Percentiles rank a stretch among this genome's conserved stretches.
Evolutionary conservation across 495 filamentous ascomycete genomes (phyloP).

Genomic region (Neurospora cerealis): DNA sequence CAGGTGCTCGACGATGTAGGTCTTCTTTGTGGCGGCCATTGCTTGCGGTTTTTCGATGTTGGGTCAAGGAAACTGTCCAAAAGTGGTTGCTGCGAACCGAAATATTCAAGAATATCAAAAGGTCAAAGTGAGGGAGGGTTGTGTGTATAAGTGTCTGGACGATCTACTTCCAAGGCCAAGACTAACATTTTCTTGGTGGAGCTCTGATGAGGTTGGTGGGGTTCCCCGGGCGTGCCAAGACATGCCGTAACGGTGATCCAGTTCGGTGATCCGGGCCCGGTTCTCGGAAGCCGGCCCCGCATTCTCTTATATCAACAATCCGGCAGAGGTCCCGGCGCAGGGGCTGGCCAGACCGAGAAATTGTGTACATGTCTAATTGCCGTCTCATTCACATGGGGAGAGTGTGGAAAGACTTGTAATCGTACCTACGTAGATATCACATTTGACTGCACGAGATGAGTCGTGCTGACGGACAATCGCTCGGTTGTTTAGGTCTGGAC

Average conservation of each 20-base stretch:
- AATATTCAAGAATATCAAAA: not conserved
- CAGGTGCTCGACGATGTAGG: conserved; percentile 85
- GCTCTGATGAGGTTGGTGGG: not conserved
- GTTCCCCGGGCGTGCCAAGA: not conserved
- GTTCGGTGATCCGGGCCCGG: not conserved
- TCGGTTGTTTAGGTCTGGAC: not conserved
- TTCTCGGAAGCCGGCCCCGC: not conserved
- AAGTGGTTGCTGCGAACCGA: not conserved
- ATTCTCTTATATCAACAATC: not conserved
- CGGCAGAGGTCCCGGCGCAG: not conserved
- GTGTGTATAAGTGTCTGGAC: not conserved
- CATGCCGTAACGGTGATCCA: not conserved
- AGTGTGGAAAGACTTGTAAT: not conserved
- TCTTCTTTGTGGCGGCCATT: conserved; percentile 33
- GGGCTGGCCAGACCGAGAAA: not conserved
- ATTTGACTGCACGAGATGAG: not conserved
- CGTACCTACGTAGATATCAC: not conserved
- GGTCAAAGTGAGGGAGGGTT: not conserved
- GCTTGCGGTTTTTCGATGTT: not conserved
- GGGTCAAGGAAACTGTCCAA: not conserved
- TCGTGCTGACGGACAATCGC: not conserved
- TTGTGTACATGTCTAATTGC: not conserved
- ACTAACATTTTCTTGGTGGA: not conserved
- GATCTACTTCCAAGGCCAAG: not conserved
- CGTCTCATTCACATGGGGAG: not conserved